Percentiles rank a stretch among this genome's conserved stretches.
Conservation (phyloP, 768 basidiomycete species). For the Lactarius psammicola region DNA sequence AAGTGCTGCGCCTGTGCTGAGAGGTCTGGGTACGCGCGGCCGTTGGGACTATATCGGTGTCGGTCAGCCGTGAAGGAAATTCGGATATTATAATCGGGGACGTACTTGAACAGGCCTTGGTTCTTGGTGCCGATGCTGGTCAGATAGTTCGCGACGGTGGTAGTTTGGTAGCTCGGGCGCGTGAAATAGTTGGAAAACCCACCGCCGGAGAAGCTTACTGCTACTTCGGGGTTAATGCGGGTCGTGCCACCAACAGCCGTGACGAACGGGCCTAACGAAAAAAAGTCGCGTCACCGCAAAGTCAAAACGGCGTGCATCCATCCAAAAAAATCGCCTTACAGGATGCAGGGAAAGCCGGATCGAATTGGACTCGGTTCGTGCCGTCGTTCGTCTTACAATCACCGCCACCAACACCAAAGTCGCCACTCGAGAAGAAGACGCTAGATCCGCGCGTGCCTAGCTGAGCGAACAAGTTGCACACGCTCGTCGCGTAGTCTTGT, state of each 20-base stretch:
- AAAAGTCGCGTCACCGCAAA: neutral
- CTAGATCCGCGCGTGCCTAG: constrained; percentile 59
- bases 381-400: constrained; percentile 46
- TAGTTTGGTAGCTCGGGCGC: constrained; percentile 34
- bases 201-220: constrained; percentile 62
- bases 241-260: constrained; percentile 63
- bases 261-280: constrained; percentile 49
- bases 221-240: constrained; percentile 57
- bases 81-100: constrained; percentile 14
- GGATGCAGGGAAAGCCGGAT: constrained; percentile 40
- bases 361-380: constrained; percentile 34
- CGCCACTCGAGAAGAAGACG: constrained; percentile 64
- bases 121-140: constrained; percentile 46
- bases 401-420: constrained; percentile 61
- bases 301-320: neutral
- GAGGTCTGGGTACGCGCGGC: constrained; percentile 41
- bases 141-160: constrained; percentile 36
- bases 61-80: constrained; percentile 2
- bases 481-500: constrained; percentile 52
- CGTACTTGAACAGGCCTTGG: constrained; percentile 54
- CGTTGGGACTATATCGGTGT: constrained; percentile 29
- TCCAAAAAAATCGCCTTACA: constrained; percentile 36
- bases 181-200: constrained; percentile 55
- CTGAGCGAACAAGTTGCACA: constrained; percentile 62
- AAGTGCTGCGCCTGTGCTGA: constrained; percentile 50